Conservation (phyloP, 169 alveolate genomes). For the Eimeria praecox region DNA sequence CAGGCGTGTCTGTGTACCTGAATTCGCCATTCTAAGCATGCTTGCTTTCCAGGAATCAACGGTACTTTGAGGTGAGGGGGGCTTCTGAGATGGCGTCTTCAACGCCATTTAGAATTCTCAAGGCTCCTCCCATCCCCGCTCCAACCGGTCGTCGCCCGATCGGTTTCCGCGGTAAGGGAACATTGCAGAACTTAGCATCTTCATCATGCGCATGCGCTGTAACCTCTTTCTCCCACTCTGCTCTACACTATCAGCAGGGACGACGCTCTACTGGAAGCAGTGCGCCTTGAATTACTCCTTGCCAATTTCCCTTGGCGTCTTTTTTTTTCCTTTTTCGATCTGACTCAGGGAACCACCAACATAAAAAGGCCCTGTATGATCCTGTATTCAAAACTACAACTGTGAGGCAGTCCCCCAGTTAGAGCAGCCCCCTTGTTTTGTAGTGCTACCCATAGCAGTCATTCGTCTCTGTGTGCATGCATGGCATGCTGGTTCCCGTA, state of each 20-base stretch:
- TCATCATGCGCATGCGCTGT: neutral
- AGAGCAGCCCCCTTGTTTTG: neutral
- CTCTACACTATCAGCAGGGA: neutral
- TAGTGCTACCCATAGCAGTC: neutral
- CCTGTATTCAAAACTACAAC: conserved; percentile 93
- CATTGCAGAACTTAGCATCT: neutral
- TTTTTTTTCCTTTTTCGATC: neutral
- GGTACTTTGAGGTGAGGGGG: neutral
- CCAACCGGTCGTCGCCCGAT: conserved; percentile 79
- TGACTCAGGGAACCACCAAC: conserved; percentile 91
- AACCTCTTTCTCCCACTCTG: neutral
- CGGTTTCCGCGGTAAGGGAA: conserved; percentile 77
- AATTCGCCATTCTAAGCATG: neutral
- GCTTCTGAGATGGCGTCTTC: conserved; percentile 45
- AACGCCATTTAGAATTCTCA: conserved; percentile 68
- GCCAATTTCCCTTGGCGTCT: neutral
- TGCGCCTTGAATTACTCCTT: neutral
- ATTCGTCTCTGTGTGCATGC: neutral
- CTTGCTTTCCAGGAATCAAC: neutral
- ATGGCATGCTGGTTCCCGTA: neutral
- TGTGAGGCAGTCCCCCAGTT: conserved; percentile 80
- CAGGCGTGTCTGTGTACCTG: neutral
- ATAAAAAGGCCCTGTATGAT: conserved; percentile 90
- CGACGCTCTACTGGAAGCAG: neutral
- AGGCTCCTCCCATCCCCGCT: conserved; percentile 78